A percentile compares a stretch with the other conserved stretches of the same genome.
Evolutionary conservation across 768 basidiomycete genomes (phyloP).

Genomic region (Russula emetica): DNA sequence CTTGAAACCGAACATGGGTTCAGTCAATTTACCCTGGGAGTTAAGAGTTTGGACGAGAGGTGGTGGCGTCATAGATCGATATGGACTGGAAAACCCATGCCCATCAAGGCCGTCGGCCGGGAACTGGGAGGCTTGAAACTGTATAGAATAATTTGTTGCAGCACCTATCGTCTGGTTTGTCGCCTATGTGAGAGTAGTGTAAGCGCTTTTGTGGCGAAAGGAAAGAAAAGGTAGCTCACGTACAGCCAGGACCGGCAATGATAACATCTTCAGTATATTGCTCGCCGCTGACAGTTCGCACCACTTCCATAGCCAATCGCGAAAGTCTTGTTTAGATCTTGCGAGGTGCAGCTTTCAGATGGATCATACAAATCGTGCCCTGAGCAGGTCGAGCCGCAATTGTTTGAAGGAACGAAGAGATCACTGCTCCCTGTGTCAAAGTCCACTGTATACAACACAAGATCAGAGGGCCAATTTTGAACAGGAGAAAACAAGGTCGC

Average conservation of each 20-base stretch:
- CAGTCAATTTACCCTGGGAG: constrained; percentile 33
- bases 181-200: constrained; percentile 21
- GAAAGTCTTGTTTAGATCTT: constrained; percentile 32
- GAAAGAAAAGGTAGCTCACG: neutral
- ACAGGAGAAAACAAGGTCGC: neutral
- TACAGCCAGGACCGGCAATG: constrained; percentile 36
- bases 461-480: constrained; percentile 35
- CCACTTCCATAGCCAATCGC: constrained; percentile 40
- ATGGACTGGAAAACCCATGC: constrained; percentile 37
- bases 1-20: constrained; percentile 47
- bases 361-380: constrained; percentile 14
- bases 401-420: constrained; percentile 36
- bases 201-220: neutral
- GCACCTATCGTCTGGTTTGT: constrained; percentile 43
- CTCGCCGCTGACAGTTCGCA: constrained; percentile 37
- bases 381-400: constrained; percentile 35
- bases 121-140: constrained; percentile 33
- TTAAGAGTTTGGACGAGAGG: constrained; percentile 42
- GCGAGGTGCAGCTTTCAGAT: constrained; percentile 24
- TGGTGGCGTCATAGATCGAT: constrained; percentile 27
- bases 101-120: constrained; percentile 42
- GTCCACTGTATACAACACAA: constrained; percentile 33
- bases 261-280: constrained; percentile 43
- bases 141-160: constrained; percentile 40
- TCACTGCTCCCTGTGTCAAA: constrained; percentile 40